Base-by-base conservation (phyloP, 1,284 basidiomycete species). In the Sanghuangporus baumii region DNA sequence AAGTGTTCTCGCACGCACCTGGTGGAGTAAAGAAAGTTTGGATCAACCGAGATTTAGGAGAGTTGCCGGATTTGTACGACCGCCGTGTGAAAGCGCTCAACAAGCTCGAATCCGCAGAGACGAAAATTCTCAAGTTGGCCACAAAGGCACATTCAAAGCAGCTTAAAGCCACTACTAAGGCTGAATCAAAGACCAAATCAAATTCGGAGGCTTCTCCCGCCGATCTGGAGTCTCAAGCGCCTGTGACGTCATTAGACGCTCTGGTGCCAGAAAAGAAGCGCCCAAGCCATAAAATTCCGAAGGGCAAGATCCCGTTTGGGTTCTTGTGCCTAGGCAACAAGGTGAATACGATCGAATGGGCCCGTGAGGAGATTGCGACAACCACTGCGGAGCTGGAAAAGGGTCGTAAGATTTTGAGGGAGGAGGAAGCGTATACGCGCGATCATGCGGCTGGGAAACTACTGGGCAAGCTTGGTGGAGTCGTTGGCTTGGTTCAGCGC, bases 311-410 rank as follows among this genome's bases (percentile, higher is more conserved):
- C 48, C 86, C 86, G 0, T 83, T 87, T 66, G 74, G 79, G 0
- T 74, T 89, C 0, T 86, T 89, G 20, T 85, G 90, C 55, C 77
- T 81, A 8, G 90, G 90, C 2, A 75, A 93, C 72, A 93, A 96
- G 75, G 93, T 96, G 5, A 96, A 99, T 75, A 83, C 88, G 1
- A 94, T 99, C 71, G 87, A 93, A 2, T 98, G 95, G 94, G 87
- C 88, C 56, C 84, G 94, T 38, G 75, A 81, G 40, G 85, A 93
- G 38, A 70, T 86, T 94, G 81, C 67, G 82, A 78, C n/a, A 79
- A 60, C 62, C n/a, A 56, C 40, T 14, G 47, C 58, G 18, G 62
- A 57, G 48, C 52, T 64, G 5, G 59, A 60, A n/a, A 60, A 52
- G 38, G 62, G 62, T 6, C 58, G 62, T n/a, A 47, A 54, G 12